phyloP scores from a whole-genome alignment of 2,329 filamentous ascomycete genomes.

The Ascochyta koolunga region DNA sequence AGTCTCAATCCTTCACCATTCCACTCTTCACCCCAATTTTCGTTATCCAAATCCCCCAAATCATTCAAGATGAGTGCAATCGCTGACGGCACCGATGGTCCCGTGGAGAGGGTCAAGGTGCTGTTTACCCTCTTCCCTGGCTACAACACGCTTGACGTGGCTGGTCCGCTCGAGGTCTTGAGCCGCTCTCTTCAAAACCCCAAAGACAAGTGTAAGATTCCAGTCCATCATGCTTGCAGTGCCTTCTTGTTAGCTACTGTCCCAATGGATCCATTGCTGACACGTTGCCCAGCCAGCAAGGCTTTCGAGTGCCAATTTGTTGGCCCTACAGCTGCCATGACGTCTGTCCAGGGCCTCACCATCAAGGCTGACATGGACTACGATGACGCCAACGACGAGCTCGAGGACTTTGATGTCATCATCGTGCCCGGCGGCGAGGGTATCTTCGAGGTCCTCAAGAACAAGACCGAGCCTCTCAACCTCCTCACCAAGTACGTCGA shows the following conservation, averaged over 20 bases:
- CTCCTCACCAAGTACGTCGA: conserved; percentile 79
- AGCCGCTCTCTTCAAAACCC: conserved; percentile 59
- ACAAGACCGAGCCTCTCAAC: conserved; percentile 64
- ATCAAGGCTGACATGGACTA: conserved; percentile 77
- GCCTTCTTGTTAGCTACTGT: not conserved
- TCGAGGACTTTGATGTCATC: conserved; percentile 79
- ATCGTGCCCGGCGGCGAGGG: conserved; percentile 76
- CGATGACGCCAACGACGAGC: conserved; percentile 75
- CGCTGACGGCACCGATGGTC: conserved; percentile 46
- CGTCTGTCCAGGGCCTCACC: conserved; percentile 67
- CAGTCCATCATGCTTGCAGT: conserved; percentile 2
- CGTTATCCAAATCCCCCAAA: conserved; percentile 22
- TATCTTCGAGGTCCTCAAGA: conserved; percentile 66
- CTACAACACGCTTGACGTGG: conserved; percentile 64
- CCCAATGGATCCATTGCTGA: conserved; percentile 26
- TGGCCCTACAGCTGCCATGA: conserved; percentile 54
- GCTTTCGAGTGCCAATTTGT: conserved; percentile 62
- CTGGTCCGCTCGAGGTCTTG: conserved; percentile 65
- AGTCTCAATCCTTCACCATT: conserved; percentile 23
- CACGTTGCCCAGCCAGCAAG: conserved; percentile 52
- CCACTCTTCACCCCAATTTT: conserved; percentile 24
- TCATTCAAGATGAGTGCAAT: conserved; percentile 50
- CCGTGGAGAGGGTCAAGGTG: conserved; percentile 67
- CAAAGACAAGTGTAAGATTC: conserved; percentile 56
- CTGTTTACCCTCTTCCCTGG: conserved; percentile 63